Evolutionary conservation across 495 filamentous ascomycete genomes (phyloP), one percentile per base, ranked within the genome.

Genomic region (Talaromyces liani): DNA sequence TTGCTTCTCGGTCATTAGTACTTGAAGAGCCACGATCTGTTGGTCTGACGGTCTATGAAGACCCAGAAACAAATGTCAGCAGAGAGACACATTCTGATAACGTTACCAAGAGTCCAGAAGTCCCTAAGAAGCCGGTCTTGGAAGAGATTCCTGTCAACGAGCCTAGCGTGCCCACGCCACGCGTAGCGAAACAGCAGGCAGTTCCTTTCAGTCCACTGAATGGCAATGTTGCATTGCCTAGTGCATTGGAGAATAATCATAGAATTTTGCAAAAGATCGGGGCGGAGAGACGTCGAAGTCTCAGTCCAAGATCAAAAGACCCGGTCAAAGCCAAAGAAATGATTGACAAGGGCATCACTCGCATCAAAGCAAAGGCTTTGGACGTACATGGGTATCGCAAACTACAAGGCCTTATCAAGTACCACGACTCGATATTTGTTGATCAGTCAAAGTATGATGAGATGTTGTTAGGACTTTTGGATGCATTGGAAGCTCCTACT

Each of bases 351-450:
- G 91, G 89, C 57, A 91, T 95, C 65, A 77, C 82, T 22, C 87
- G 89, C 33, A 85, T 97, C 60, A 84, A 83, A 36, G 82, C 84
- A 9, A 81, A 84, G 65, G 84, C 83, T 6, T 83, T 97, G 39
- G 92, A 96, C 68, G 89, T 91, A 5, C 89, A 92, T 66, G 91
- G 90, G 60, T 96, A 97, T 76, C 87, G 93, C 58, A 92, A 94
- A 64, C 74, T 97, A 9, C 93, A 95, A 71, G 82, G 85, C 27
- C 82, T 97, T 63, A 87, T 93, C 66, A 85, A 88, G 60, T 86
- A 87, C 65, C 87, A 87, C 18, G 72, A 78, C 34, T 77, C 82
- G 51, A 81, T 88, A 55, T 87, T 85, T 70, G 68, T 76, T 39
- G 74, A 77, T 22, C 77, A 80, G 55, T 72, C 75, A 60, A 80